phyloP scores from a whole-genome alignment of 805 yeast species.

The Priceomyces fermenticarens region DNA sequence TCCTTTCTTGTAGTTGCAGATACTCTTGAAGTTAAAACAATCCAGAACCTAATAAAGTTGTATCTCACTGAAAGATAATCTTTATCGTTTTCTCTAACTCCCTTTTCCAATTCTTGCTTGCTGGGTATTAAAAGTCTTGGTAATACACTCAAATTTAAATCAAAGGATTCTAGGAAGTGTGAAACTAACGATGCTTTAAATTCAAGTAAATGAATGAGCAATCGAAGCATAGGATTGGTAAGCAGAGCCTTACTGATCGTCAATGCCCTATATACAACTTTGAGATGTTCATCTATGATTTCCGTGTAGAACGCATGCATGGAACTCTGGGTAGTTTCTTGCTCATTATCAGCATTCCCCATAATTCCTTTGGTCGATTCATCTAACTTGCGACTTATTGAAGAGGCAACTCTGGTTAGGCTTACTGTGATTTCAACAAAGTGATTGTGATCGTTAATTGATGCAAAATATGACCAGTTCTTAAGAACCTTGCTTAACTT shows the following conservation, averaged over 20 bases:
- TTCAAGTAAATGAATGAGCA: conserved; percentile 51
- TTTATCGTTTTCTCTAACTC: conserved; percentile 17
- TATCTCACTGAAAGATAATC: conserved; percentile 48
- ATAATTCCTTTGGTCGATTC: conserved; percentile 9
- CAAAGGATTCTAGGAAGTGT: conserved; percentile 64
- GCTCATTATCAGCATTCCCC: neutral
- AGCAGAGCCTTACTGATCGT: conserved; percentile 53
- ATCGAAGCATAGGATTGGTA: conserved; percentile 59
- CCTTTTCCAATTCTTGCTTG: conserved; percentile 41
- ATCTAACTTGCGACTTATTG: conserved; percentile 15
- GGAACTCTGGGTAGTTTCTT: conserved; percentile 2
- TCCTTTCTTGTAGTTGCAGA: conserved; percentile 63
- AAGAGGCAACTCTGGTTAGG: conserved; percentile 19
- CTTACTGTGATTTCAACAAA: conserved; percentile 44
- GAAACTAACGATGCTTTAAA: conserved; percentile 50
- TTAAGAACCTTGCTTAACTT: conserved; percentile 31
- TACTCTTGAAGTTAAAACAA: conserved; percentile 47
- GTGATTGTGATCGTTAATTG: conserved; percentile 50
- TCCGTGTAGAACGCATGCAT: conserved; percentile 43
- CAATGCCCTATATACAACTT: conserved; percentile 66
- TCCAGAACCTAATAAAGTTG: conserved; percentile 61
- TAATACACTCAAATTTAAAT: conserved; percentile 58
- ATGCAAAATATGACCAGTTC: conserved; percentile 41
- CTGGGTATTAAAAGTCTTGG: conserved; percentile 61
- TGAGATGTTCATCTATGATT: conserved; percentile 54